Evolutionary conservation across 2,329 filamentous ascomycete species (phyloP).

Genomic region (Aspergillus flavus): DNA sequence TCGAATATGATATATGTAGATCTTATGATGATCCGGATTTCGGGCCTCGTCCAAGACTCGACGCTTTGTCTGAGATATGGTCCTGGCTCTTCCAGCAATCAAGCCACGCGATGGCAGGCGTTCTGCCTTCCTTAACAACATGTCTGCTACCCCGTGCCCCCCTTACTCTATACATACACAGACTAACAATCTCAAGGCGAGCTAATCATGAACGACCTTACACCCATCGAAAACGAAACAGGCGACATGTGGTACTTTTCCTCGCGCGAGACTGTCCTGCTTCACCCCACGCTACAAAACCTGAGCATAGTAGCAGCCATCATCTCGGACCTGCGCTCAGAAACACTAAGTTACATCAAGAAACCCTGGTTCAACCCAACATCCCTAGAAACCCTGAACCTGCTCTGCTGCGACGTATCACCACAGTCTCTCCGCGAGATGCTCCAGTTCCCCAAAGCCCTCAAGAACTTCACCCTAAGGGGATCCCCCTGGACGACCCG

Average conservation of each 20-base stretch:
- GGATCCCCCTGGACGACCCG: not conserved
- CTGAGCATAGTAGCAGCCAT: slow-evolving; percentile 6
- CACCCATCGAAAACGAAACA: not conserved
- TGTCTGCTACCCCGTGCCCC: not conserved
- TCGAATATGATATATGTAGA: slow-evolving; percentile 2
- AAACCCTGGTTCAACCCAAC: not conserved
- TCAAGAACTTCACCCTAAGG: slow-evolving; percentile 1
- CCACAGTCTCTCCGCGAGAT: not conserved
- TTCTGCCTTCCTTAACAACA: slow-evolving; percentile 5
- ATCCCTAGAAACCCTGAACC: not conserved
- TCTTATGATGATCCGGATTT: not conserved
- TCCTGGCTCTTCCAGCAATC: slow-evolving; percentile 3
- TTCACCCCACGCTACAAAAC: slow-evolving; percentile 7
- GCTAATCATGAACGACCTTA: slow-evolving; percentile 6
- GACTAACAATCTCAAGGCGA: not conserved
- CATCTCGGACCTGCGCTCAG: not conserved
- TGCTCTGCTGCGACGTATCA: slow-evolving; percentile 3
- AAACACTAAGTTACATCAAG: not conserved
- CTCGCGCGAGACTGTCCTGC: not conserved
- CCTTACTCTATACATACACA: not conserved
- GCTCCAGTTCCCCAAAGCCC: not conserved
- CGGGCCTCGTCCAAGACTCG: not conserved
- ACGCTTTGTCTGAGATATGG: not conserved
- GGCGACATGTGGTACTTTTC: not conserved
- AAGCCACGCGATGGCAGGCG: not conserved